Base-by-base conservation (phyloP, 108 stramenopile species). In the Fragilaria radians region DNA sequence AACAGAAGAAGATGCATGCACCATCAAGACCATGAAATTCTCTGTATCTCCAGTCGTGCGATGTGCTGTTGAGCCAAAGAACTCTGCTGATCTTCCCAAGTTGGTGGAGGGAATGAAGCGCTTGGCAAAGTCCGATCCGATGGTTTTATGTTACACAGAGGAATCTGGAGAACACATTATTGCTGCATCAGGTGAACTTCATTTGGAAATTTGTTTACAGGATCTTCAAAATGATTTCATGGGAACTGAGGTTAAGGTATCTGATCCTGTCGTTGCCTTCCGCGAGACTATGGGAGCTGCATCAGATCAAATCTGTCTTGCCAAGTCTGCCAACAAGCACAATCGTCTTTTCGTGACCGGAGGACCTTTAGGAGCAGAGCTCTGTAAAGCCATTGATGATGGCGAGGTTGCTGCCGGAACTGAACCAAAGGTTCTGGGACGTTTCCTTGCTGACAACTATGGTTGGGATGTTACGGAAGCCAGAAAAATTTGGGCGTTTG, bases 281-380 rank as follows among this genome's bases (percentile, higher is more conserved):
- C 95, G 99, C 68, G 99, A 99, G 79, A 98, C 99, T 29, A 89
- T 95, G 68, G 78, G 85, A 36, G 94, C 77, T 22, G 91, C 96
- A 77, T 97, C 97, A 29, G 65, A 71, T 67, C 75, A 85, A 62
- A 89, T 83, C 50, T 95, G 94, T 77, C 83, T 99, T 52, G 95
- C 97, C 78, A 99, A 99, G 95, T 97, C 96, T 47, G 94, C 97
- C 66, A 99, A 99, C 96, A 99, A 99, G 89, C 99, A 99, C 93
- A 99, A 99, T 74, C 95, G 99, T 85, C 96, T 99, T 48, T 98
- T 96, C 77, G 75, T 94, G 32, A 86, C 89, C 66, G 97, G 90
- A 45, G 81, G 80, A 56, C 69, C 92, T 27, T 72, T 99, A 36
- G 72, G 77, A 45, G 67, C 85, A 19, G 97, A 96, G 66, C 83